Evolutionary conservation across 2,329 filamentous ascomycete species (phyloP), one percentile per base, ranked within the genome.

Genomic region (Chaetomiaceae sp.): DNA sequence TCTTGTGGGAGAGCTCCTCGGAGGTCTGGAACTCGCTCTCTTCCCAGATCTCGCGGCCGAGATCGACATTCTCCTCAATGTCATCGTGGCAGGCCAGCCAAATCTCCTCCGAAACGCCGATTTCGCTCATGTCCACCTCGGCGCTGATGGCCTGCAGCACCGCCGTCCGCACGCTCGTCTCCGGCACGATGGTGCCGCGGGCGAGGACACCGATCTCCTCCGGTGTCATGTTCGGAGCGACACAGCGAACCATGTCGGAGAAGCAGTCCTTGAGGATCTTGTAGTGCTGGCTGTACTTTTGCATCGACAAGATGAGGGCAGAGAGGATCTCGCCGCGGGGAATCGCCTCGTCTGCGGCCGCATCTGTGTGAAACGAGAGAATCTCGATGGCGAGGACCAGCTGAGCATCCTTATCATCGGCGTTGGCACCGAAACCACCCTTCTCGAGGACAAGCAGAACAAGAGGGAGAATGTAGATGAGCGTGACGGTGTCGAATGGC

Each of bases 41-140:
- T 65, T 95, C 90, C 94, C 94, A 99, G 33, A 99, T 96, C 12
- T 92, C 88, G 47, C 79, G 81, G 6, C 88, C 92, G 49, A 95
- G 76, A 42, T 91, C 89, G 8, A 80, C 81, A 63, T 97, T 97
- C 67, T 97, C 91, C 39, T 87, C 83, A 19, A 90, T 83, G 62
- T 95, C 89, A 60, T 99, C 94, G 64, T 99, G 91, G 64, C 85
- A 92, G 39, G 89, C 89, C 38, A 99, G 78, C 91, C 91, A 99
- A 20, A 99, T 87, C 67, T 97, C 89, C 57, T 94, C 87, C 3
- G 88, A 94, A 65, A 91, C 94, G 27, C 85, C 81, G 31, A 91
- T 77, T 48, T 96, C 91, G 53, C 87, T 91, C 75, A 99, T 81
- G 67, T 97, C 92, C 42, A 99, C 84, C 60, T 97, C 91, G 19